Evolutionary conservation across 2,329 filamentous ascomycete genomes (phyloP).

Genomic region (Colletotrichum magnum): DNA sequence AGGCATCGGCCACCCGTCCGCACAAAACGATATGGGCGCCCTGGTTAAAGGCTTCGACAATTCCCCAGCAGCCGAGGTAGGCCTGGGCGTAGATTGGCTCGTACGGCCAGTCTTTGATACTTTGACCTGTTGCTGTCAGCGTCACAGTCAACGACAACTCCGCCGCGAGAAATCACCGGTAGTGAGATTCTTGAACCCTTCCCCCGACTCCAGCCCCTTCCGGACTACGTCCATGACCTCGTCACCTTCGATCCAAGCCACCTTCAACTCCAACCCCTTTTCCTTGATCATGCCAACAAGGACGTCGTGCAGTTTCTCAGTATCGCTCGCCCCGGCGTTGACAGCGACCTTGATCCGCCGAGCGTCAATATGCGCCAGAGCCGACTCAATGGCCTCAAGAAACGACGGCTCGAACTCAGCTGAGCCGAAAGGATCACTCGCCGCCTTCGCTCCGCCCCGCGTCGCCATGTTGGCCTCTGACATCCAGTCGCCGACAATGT

Average conservation of each 20-base stretch:
- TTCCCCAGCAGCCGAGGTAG: slow-evolving; percentile 63
- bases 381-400: slow-evolving; percentile 59
- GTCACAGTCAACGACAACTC: background rate
- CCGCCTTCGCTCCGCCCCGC: slow-evolving; percentile 54
- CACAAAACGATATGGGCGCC: slow-evolving; percentile 60
- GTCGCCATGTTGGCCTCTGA: slow-evolving; percentile 66
- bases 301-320: slow-evolving; percentile 49
- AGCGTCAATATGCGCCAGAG: slow-evolving; percentile 53
- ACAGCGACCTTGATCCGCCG: slow-evolving; percentile 54
- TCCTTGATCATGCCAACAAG: slow-evolving; percentile 48
- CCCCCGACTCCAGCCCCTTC: slow-evolving; percentile 23
- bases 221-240: slow-evolving; percentile 51
- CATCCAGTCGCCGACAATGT: slow-evolving; percentile 57
- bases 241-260: slow-evolving; percentile 56
- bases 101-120: slow-evolving; percentile 39
- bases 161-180: slow-evolving; percentile 8
- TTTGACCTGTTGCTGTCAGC: background rate
- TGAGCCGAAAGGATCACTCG: slow-evolving; percentile 18
- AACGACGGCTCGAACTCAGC: slow-evolving; percentile 51
- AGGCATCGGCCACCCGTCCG: slow-evolving; percentile 60
- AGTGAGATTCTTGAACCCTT: slow-evolving; percentile 30
- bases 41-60: slow-evolving; percentile 57
- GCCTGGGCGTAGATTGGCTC: slow-evolving; percentile 55
- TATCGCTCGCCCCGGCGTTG: slow-evolving; percentile 57
- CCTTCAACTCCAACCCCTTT: slow-evolving; percentile 48